Percentiles rank a stretch among this genome's conserved stretches.
phyloP scores from a whole-genome alignment of 1,139 yeast genomes.

The Debaryomyces coudertii region DNA sequence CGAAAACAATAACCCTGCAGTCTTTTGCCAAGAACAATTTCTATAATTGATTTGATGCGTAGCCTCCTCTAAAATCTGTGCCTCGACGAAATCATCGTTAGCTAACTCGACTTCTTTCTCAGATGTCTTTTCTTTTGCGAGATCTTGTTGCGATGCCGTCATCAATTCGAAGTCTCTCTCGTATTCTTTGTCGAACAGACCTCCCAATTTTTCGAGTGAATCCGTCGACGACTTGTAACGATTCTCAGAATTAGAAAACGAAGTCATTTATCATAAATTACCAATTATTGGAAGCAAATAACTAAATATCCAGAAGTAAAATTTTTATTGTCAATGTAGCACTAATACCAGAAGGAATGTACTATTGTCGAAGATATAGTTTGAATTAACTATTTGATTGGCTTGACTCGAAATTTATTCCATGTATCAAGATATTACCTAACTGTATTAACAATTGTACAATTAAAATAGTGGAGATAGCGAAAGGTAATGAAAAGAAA shows the following conservation, averaged over 20 bases:
- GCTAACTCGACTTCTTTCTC: constrained; percentile 7
- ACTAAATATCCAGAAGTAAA: neutral
- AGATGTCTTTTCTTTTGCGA: constrained; percentile 5
- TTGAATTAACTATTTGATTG: neutral
- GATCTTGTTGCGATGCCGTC: constrained; percentile 3
- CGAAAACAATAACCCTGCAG: constrained; percentile 59
- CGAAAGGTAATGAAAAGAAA: neutral
- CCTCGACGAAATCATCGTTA: constrained; percentile 14
- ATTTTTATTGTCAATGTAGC: neutral
- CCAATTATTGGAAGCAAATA: neutral
- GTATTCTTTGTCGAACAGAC: neutral
- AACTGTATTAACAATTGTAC: constrained; percentile 1
- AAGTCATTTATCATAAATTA: neutral
- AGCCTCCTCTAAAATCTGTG: constrained; percentile 10
- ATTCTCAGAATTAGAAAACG: neutral
- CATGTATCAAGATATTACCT: neutral
- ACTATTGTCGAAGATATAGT: neutral
- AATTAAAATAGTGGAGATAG: neutral
- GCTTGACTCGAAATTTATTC: neutral
- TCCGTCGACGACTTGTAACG: neutral
- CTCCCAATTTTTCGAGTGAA: neutral
- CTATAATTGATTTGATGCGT: constrained; percentile 45
- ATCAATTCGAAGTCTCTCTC: constrained; percentile 3
- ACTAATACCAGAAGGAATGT: neutral
- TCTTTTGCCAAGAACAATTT: constrained; percentile 59